Conservation (phyloP, 2,329 filamentous ascomycete species). For the Cladophialophora psammophila region DNA sequence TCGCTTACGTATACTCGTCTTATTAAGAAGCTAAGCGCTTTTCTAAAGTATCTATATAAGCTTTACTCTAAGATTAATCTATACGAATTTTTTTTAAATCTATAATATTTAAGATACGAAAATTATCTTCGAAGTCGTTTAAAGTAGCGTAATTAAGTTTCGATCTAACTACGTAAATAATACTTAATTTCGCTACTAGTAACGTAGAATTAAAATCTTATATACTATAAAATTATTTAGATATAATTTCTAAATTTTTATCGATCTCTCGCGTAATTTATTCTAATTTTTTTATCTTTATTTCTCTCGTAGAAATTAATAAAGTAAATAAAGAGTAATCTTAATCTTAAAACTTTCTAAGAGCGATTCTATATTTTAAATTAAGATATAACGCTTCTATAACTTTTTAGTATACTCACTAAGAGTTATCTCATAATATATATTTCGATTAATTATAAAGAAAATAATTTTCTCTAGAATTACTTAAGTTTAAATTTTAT, state of each 20-base stretch:
- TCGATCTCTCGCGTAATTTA: conserved; percentile 2
- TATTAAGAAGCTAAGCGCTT: background rate
- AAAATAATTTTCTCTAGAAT: background rate
- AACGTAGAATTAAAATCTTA: background rate
- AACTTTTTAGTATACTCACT: conserved; percentile 12
- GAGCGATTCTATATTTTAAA: background rate
- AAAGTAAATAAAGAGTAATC: background rate
- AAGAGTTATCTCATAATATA: background rate
- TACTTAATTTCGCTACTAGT: background rate
- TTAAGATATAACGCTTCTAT: conserved; percentile 7
- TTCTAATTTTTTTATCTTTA: background rate
- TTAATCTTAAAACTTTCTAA: background rate
- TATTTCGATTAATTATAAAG: background rate
- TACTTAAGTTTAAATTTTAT: background rate
- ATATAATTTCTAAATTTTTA: background rate
- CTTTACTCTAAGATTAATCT: background rate
- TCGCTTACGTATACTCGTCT: background rate
- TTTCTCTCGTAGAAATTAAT: background rate
- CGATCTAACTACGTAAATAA: no score
- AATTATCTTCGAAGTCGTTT: no score
- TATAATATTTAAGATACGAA: no score
- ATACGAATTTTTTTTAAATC: background rate
- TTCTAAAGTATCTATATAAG: background rate
- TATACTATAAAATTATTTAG: background rate
- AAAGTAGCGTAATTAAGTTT: no score